These are phyloP conservation scores for Penicillium occitanis DNA, from an alignment of 2,329 filamentous ascomycete species.

Conservation along the genomic window DNA sequence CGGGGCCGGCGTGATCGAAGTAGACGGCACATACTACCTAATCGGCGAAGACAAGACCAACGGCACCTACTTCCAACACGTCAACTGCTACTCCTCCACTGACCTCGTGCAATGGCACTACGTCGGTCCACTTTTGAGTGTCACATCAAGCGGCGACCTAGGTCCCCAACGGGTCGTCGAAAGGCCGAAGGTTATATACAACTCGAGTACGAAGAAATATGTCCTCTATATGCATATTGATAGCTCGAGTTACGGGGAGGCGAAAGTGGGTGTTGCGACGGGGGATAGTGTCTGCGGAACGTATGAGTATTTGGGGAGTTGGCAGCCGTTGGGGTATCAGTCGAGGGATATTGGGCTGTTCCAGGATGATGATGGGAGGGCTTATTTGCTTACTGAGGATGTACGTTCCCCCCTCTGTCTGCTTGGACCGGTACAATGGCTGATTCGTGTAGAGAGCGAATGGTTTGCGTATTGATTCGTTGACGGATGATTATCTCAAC, in stretches of 20 bases:
- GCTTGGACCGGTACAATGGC: too few relatives aligned
- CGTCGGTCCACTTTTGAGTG: constrained; percentile 59
- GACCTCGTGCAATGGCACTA: constrained; percentile 66
- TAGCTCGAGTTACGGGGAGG: constrained; percentile 60
- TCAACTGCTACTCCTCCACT: constrained; percentile 66
- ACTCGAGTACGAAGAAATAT: constrained; percentile 62
- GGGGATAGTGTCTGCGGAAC: constrained; percentile 60
- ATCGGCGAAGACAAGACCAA: constrained; percentile 69
- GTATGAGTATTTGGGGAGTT: constrained; percentile 50
- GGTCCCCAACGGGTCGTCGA: constrained; percentile 64
- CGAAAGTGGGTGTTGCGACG: constrained; percentile 64
- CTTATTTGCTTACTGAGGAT: constrained; percentile 61
- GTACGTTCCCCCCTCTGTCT: too few relatives aligned
- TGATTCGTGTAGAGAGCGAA: not conserved
- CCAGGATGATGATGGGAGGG: constrained; percentile 61
- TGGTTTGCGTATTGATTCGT: constrained; percentile 14
- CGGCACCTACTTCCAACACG: constrained; percentile 61
- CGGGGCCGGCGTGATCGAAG: constrained; percentile 63
- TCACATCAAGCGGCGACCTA: constrained; percentile 55
- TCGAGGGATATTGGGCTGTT: constrained; percentile 62
- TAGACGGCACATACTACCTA: constrained; percentile 62
- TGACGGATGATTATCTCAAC: constrained; percentile 56
- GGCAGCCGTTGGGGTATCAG: constrained; percentile 51
- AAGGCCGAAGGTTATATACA: constrained; percentile 68
- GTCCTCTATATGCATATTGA: constrained; percentile 72